Evolutionary conservation across 345 rosid species (phyloP).

Genomic region (Aurinia saxatilis): DNA sequence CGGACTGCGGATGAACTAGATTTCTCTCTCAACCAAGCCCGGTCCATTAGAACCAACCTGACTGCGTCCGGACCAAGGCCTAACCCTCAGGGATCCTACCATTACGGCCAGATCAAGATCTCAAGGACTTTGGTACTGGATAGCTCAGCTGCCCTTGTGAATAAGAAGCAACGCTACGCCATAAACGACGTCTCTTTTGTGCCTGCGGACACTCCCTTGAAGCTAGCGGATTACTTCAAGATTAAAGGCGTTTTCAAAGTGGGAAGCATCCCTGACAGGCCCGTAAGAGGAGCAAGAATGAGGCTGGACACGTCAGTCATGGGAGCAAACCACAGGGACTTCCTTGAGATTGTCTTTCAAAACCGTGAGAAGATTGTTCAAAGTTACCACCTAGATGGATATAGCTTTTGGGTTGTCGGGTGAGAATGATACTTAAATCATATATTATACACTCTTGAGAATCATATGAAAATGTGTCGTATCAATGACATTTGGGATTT

Average conservation of each 20-base stretch:
- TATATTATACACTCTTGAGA: neutral
- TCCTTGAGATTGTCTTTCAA: conserved; percentile 70
- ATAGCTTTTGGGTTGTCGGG: conserved; percentile 88
- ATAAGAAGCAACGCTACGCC: conserved; percentile 72
- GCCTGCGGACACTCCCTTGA: conserved; percentile 66
- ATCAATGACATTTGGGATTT: neutral
- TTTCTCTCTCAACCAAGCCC: conserved; percentile 77
- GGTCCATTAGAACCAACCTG: conserved; percentile 74
- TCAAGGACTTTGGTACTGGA: conserved; percentile 52
- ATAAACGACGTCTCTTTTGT: conserved; percentile 69
- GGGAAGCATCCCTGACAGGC: conserved; percentile 55
- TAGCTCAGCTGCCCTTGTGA: conserved; percentile 52
- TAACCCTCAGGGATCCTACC: conserved; percentile 96
- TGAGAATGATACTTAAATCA: conserved; percentile 26
- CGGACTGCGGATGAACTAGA: conserved; percentile 45
- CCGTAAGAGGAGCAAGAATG: conserved; percentile 28
- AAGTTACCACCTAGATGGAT: conserved; percentile 82
- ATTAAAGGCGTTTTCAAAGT: conserved; percentile 56
- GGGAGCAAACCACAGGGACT: conserved; percentile 56
- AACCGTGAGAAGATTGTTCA: conserved; percentile 69
- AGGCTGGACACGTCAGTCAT: conserved; percentile 66
- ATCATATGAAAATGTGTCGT: neutral
- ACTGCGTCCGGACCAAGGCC: conserved; percentile 96
- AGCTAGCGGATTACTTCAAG: conserved; percentile 80
- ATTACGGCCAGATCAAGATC: conserved; percentile 61